Percentiles rank a stretch among this genome's conserved stretches.
phyloP scores from a whole-genome alignment of 257 asterid genomes.

The Fraxinus excelsior region DNA sequence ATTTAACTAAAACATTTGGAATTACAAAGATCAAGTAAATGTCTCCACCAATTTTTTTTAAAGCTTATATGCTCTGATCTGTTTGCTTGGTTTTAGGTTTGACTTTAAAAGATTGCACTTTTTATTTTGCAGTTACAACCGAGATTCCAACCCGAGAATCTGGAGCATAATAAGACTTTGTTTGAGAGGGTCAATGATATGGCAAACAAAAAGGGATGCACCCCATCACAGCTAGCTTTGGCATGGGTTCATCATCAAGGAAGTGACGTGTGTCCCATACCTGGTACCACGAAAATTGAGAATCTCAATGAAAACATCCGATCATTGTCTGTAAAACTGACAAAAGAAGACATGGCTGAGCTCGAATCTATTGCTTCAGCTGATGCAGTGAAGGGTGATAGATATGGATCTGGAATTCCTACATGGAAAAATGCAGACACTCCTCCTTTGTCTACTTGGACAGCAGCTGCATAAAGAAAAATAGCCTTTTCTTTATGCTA shows the following conservation, averaged over 20 bases:
- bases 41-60: neutral
- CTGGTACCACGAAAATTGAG: constrained; percentile 31
- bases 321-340: constrained; percentile 34
- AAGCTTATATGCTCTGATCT: neutral
- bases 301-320: constrained; percentile 32
- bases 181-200: constrained; percentile 18
- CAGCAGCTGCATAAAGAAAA: neutral
- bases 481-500: neutral
- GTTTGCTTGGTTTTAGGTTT: neutral
- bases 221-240: constrained; percentile 41
- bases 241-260: constrained; percentile 45
- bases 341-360: constrained; percentile 36
- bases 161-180: neutral
- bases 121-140: neutral
- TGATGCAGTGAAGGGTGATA: constrained; percentile 35
- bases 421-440: constrained; percentile 37
- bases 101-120: neutral
- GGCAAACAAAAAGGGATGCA: constrained; percentile 36
- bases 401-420: constrained; percentile 14
- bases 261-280: constrained; percentile 35
- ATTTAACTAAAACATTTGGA: constrained; percentile 8
- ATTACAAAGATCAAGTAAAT: neutral
- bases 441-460: constrained; percentile 35
- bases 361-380: constrained; percentile 37
- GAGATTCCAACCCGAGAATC: neutral